Percentiles rank a stretch among this genome's conserved stretches.
phyloP scores from a whole-genome alignment of 164 flowering plant species.

The Dillenia suffruticosa region DNA sequence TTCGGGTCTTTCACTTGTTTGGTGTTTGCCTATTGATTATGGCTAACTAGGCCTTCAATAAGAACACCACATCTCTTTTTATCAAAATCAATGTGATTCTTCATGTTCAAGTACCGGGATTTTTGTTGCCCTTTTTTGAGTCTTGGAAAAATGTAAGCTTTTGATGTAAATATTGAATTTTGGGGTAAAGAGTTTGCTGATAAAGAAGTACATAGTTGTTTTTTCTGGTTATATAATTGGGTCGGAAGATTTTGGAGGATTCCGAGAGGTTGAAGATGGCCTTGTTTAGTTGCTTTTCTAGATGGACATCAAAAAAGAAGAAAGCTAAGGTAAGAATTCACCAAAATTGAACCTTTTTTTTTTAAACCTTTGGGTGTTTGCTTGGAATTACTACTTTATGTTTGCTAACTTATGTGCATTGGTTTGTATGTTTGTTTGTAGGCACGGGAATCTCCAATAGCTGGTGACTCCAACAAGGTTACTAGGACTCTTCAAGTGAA shows the following conservation, averaged over 20 bases:
- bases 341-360: not conserved
- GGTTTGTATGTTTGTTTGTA: not conserved
- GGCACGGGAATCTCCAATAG: constrained; percentile 12
- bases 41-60: constrained; percentile 40
- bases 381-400: not conserved
- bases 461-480: constrained; percentile 12
- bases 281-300: constrained; percentile 44
- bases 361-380: not conserved
- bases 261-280: constrained; percentile 28
- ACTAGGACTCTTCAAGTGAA: constrained; percentile 32
- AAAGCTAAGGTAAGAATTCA: constrained; percentile 41
- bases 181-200: not conserved
- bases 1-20: constrained; percentile 25
- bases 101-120: not conserved
- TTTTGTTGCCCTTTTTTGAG: not conserved
- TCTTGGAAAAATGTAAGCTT: constrained; percentile 15
- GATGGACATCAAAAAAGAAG: constrained; percentile 43
- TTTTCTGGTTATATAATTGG: not conserved
- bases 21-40: constrained; percentile 74
- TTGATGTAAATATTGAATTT: not conserved
- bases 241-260: not conserved
- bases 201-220: constrained; percentile 1
- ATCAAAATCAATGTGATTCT: constrained; percentile 9
- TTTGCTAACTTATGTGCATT: not conserved
- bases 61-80: constrained; percentile 1